These are phyloP conservation scores for Eragrostis curvula DNA, from an alignment of 176 grass and related monocot genomes.

Conservation along the genomic window DNA sequence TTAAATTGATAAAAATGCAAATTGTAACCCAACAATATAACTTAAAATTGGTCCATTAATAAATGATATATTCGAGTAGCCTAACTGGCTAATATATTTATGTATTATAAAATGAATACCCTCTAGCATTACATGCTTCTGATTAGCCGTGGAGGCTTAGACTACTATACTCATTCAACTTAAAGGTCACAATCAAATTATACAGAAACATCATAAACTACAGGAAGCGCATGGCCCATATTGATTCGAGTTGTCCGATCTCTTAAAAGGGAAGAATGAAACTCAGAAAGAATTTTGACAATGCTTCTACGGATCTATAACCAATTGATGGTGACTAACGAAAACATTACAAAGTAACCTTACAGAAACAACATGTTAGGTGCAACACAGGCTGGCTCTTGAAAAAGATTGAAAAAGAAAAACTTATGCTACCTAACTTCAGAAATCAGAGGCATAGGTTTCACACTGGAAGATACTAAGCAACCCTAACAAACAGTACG, in stretches of 20 bases:
- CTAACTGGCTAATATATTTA: background rate
- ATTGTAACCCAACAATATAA: background rate
- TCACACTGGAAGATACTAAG: constrained; percentile 44
- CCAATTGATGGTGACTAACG: constrained; percentile 42
- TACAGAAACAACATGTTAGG: constrained; percentile 48
- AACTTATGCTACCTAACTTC: constrained; percentile 40
- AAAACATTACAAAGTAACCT: constrained; percentile 49
- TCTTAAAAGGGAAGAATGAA: constrained; percentile 15
- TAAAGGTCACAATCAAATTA: background rate
- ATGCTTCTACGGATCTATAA: constrained; percentile 48
- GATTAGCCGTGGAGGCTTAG: background rate
- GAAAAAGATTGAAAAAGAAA: constrained; percentile 41
- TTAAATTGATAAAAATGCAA: constrained; percentile 31
- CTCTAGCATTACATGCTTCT: constrained; percentile 7
- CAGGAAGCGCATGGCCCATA: constrained; percentile 16
- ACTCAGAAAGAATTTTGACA: constrained; percentile 15
- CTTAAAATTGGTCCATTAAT: background rate
- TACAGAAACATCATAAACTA: constrained; percentile 9
- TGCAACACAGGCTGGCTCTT: constrained; percentile 32
- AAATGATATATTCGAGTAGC: background rate
- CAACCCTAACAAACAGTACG: constrained; percentile 40
- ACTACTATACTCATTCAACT: constrained; percentile 6
- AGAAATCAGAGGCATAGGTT: constrained; percentile 40
- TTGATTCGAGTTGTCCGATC: background rate
- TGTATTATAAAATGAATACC: background rate